Evolutionary conservation across 2,329 filamentous ascomycete species (phyloP), one percentile per base, ranked within the genome.

Genomic region (Scleromitrula shiraiana): DNA sequence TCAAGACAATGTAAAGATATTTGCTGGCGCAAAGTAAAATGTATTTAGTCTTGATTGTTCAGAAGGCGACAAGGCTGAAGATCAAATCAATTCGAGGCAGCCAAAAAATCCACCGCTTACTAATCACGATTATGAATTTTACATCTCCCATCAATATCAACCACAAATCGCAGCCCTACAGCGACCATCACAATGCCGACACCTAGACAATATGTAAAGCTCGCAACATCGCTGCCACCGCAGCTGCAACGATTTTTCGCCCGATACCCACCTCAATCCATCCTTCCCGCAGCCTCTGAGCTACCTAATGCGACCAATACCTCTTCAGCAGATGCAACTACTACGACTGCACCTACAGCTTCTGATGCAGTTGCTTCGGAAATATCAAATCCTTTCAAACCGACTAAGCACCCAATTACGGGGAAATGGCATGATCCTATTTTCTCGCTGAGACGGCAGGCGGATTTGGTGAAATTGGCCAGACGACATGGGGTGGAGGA

Each of bases 381-480:
- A 58, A 67, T 53, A 65, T 17, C 50, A 78, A 20, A 30, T 64
- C 91, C 91, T 0, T 98, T 98, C 72, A 73, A 80, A 53, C 79
- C 85, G 30, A 80, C 78, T 60, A 88, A 86, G 68, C 85, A 95
- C 70, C 80, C 84, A 30, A 70, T 73, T 35, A 95, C 88, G 0
- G 85, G 86, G 19, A 81, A 77, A 65, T 95, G 88, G 88, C 83
- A 89, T 57, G 79, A 88, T 55, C 88, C 93, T 0, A 76, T 82
- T 49, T 90, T 83, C 70, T 94, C 88, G 5, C 74, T 95, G 57
- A 80, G 93, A 47, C 78, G 87, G 53, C 93, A 98, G 73, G 90
- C 90, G 20, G 87, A 95, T 59, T 76, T 98, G 20, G 85, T 93
- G 59, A 94, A 95, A 70, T 68, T 97, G 60, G 89, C 93, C 4